Conservation (phyloP, 176 grass and related monocot genomes). For the Puya raimondii region DNA sequence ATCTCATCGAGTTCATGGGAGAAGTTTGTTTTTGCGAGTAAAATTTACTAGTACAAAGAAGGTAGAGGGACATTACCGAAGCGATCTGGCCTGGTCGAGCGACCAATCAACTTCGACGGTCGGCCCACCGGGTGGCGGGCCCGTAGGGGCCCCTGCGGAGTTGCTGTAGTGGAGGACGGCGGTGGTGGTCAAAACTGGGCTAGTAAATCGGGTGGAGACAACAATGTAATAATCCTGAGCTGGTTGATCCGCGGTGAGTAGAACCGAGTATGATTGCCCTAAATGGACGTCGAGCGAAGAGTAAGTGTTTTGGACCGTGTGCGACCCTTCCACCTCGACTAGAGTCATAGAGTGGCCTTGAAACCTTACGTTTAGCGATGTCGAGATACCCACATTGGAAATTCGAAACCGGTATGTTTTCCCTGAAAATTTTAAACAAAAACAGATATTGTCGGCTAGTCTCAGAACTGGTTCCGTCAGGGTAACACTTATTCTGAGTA, state of each 20-base stretch:
- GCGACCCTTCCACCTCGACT: slow-evolving; percentile 95
- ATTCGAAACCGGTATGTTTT: slow-evolving; percentile 92
- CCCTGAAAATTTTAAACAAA: slow-evolving; percentile 25
- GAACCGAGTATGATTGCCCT: slow-evolving; percentile 90
- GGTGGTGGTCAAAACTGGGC: slow-evolving; percentile 44
- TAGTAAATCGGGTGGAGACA: slow-evolving; percentile 72
- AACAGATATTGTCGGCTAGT: not conserved
- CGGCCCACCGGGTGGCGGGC: slow-evolving; percentile 43
- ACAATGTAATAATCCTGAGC: slow-evolving; percentile 67
- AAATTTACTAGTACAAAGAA: not conserved
- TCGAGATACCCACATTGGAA: slow-evolving; percentile 76
- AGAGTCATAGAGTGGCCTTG: slow-evolving; percentile 77
- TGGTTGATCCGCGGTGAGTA: slow-evolving; percentile 65
- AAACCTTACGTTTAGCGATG: slow-evolving; percentile 82
- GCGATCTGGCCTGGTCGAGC: slow-evolving; percentile 84
- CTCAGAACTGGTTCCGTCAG: not conserved
- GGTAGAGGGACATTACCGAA: slow-evolving; percentile 37
- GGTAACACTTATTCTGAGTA: not conserved
- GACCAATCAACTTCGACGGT: slow-evolving; percentile 72
- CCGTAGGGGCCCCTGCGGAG: slow-evolving; percentile 25
- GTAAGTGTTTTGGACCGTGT: slow-evolving; percentile 72
- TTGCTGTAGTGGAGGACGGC: slow-evolving; percentile 78
- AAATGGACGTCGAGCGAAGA: slow-evolving; percentile 73
- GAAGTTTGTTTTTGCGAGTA: too few species aligned
- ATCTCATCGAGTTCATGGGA: too few species aligned